Conservation (phyloP, 2,329 filamentous ascomycete genomes). For the Colletotrichum sp. region DNA sequence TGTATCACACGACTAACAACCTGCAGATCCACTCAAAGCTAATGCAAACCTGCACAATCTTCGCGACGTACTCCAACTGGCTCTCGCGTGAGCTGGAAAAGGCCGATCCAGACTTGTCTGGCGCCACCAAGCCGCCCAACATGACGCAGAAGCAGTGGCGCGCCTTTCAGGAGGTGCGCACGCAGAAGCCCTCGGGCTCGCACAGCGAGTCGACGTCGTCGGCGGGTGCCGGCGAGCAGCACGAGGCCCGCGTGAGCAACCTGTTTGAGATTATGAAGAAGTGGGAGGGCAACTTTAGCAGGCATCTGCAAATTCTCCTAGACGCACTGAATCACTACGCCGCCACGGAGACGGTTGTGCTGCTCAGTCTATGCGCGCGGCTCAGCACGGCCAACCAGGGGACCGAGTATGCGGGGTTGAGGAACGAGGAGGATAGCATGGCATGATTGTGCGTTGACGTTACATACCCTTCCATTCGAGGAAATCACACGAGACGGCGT, state of each 20-base stretch:
- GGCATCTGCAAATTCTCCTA: conserved; percentile 90
- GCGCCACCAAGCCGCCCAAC: conserved; percentile 58
- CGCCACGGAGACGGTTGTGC: conserved; percentile 93
- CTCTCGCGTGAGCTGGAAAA: conserved; percentile 85
- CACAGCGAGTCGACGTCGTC: conserved; percentile 37
- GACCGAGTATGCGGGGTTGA: conserved; percentile 65
- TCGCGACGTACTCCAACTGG: conserved; percentile 87
- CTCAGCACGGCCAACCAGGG: conserved; percentile 84
- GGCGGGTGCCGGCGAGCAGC: conserved; percentile 38
- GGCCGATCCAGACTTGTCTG: conserved; percentile 78
- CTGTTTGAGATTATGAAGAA: conserved; percentile 87
- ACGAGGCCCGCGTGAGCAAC: conserved; percentile 67
- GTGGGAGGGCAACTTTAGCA: conserved; percentile 91
- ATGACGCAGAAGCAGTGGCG: conserved; percentile 68
- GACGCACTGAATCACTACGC: conserved; percentile 97
- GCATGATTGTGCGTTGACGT: background rate
- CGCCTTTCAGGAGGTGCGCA: conserved; percentile 57
- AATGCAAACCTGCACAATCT: conserved; percentile 94
- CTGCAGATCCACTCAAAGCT: conserved; percentile 92
- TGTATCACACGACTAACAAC: conserved; percentile 21
- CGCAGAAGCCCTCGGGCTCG: conserved; percentile 41
- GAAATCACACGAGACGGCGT: background rate
- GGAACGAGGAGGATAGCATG: conserved; percentile 58
- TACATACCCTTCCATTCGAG: background rate
- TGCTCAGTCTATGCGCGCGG: conserved; percentile 85